Conservation (phyloP, 768 basidiomycete species). For the Dictyophora rubrovolvata region DNA sequence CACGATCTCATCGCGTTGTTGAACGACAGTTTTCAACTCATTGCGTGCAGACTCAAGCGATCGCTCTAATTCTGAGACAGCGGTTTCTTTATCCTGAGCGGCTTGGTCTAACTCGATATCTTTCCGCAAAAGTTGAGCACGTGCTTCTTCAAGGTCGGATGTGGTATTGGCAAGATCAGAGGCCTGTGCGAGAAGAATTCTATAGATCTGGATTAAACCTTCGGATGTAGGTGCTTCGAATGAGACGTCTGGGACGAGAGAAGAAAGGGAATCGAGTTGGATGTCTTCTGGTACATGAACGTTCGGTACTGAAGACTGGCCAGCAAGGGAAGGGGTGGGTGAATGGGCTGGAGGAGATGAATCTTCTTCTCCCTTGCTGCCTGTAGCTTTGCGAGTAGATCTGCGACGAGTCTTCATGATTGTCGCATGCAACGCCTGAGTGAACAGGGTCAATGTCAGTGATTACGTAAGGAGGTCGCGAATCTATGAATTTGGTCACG, state of each 20-base stretch:
- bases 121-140: conserved; percentile 57
- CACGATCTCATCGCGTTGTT: conserved; percentile 58
- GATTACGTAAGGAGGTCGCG: background rate
- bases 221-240: conserved; percentile 50
- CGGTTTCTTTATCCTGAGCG: conserved; percentile 63
- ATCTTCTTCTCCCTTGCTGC: background rate
- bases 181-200: conserved; percentile 47
- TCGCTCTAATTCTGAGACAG: conserved; percentile 45
- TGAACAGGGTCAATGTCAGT: background rate
- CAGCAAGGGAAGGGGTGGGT: background rate
- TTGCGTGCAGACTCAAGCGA: conserved; percentile 41
- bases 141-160: conserved; percentile 60
- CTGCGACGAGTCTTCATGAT: background rate
- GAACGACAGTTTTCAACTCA: conserved; percentile 46
- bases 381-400: background rate
- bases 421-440: background rate
- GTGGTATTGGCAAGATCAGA: conserved; percentile 44
- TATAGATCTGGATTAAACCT: conserved; percentile 51
- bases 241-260: conserved; percentile 50
- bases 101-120: conserved; percentile 82
- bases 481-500: background rate
- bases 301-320: background rate
- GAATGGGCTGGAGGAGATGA: conserved; percentile 2
- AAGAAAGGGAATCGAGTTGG: conserved; percentile 48
- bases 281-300: conserved; percentile 44